phyloP scores from a whole-genome alignment of 1,284 basidiomycete species.

The Hypsizygus ulmarius region DNA sequence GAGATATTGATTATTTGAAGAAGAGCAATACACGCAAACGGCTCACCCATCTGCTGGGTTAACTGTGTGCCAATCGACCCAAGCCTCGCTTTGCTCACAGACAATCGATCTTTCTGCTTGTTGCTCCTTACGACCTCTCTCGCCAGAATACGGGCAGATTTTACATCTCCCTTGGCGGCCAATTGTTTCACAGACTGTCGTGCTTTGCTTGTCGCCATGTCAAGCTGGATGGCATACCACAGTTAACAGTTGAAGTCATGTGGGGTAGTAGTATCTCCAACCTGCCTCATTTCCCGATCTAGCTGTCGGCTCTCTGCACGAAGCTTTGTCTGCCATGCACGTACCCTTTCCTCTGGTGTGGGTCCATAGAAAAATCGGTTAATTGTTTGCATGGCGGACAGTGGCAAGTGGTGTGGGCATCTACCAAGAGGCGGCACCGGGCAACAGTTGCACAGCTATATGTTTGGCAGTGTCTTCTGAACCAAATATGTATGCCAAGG shows the following conservation, averaged over 20 bases:
- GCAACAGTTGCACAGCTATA: not conserved
- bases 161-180: slow-evolving; percentile 89
- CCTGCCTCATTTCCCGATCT: slow-evolving; percentile 93
- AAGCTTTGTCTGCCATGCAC: slow-evolving; percentile 85
- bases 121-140: slow-evolving; percentile 92
- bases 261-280: slow-evolving; percentile 39
- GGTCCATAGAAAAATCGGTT: slow-evolving; percentile 93
- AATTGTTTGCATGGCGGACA: slow-evolving; percentile 71
- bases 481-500: not conserved
- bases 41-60: slow-evolving; percentile 87
- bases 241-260: slow-evolving; percentile 23
- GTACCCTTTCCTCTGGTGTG: slow-evolving; percentile 88
- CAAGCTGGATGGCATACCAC: slow-evolving; percentile 56
- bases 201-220: slow-evolving; percentile 80
- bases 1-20: slow-evolving; percentile 4
- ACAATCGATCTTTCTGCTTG: slow-evolving; percentile 92
- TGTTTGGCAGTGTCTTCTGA: not conserved
- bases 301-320: slow-evolving; percentile 77
- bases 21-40: slow-evolving; percentile 12
- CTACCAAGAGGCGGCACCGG: not conserved
- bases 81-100: slow-evolving; percentile 90
- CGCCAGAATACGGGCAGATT: slow-evolving; percentile 89
- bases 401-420: slow-evolving; percentile 1
- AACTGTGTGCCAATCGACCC: slow-evolving; percentile 92
- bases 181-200: slow-evolving; percentile 85